Evolutionary conservation across 2,329 filamentous ascomycete genomes (phyloP), one percentile per base, ranked within the genome.

Genomic region (Ophiostoma angusticollis): DNA sequence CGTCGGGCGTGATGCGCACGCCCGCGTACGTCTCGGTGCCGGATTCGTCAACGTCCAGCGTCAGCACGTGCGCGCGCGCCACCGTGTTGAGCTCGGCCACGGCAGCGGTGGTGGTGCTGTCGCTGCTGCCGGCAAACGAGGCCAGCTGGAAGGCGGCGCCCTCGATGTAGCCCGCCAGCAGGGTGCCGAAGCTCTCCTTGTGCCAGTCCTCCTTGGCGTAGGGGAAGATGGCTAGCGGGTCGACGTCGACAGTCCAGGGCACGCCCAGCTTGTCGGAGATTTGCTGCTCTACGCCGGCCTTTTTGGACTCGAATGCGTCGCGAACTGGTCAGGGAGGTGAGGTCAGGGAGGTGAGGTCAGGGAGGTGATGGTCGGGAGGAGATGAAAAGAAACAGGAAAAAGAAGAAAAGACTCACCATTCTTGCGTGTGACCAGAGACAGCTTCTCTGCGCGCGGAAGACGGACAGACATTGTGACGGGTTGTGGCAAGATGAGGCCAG

Each of bases 401-500:
- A 24, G 19, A 6, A 33, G 5, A 19, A 5, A 6, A 3, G 22
- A 53, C 55, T 48, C 49, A 71, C 68, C 49, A 52, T 70, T 67
- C 56, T 70, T 72, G 52, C 68, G 65, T 31, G 65, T 49, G 23
- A 61, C 63, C 45, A 72, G 64, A 25, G 68, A 59, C 9, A 72
- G 57, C 54, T 68, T 72, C 45, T 63, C 67, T 31, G 58, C 60
- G 7, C 67, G 64, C 8, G 64, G 58, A 35, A 67, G 60, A 28
- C 55, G 57, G 9, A 29, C 8, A n/a, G n/a, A n/a, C n/a, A n/a
- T n/a, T n/a, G n/a, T n/a, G n/a, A n/a, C n/a, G n/a, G n/a, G n/a
- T n/a, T n/a, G n/a, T n/a, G n/a, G n/a, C n/a, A n/a, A n/a, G n/a
- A n/a, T n/a, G n/a, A n/a, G n/a, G n/a, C n/a, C n/a, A n/a, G n/a